Percentiles rank a stretch among this genome's conserved stretches.
Conservation (phyloP, 108 stramenopile species). For the Pseudonitzschia delicatissima region DNA sequence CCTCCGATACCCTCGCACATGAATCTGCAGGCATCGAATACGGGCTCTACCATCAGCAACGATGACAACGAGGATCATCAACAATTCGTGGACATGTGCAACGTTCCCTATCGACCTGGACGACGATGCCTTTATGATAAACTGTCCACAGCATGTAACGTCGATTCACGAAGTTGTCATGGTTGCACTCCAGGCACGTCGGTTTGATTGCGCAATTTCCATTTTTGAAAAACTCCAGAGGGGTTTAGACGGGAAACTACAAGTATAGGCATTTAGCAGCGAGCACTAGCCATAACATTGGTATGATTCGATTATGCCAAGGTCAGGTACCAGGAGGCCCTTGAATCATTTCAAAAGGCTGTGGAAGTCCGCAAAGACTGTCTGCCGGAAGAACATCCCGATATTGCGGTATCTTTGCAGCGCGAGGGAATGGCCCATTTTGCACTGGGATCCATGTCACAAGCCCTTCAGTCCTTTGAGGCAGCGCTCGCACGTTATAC, state of each 20-base stretch:
- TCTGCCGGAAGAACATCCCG: constrained; percentile 37
- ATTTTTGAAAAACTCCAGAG: constrained; percentile 42
- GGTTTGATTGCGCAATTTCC: constrained; percentile 34
- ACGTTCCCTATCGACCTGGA: constrained; percentile 59
- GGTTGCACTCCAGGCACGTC: constrained; percentile 26
- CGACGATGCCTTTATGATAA: constrained; percentile 56
- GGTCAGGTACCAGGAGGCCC: constrained; percentile 33
- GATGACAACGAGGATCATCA: constrained; percentile 34
- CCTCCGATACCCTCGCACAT: constrained; percentile 33
- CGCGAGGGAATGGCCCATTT: constrained; percentile 37
- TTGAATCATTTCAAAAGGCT: constrained; percentile 37
- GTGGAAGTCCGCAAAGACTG: constrained; percentile 23
- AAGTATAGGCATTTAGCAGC: constrained; percentile 31
- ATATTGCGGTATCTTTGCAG: constrained; percentile 39
- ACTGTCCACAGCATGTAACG: constrained; percentile 35
- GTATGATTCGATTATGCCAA: constrained; percentile 40
- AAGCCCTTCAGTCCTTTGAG: constrained; percentile 31
- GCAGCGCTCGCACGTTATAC: constrained; percentile 25
- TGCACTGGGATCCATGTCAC: constrained; percentile 30
- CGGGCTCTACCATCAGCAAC: not conserved
- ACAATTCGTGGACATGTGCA: constrained; percentile 33
- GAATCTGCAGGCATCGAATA: not conserved
- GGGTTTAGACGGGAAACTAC: constrained; percentile 30
- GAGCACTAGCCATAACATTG: constrained; percentile 52
- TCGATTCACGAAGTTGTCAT: constrained; percentile 41